Conservation (phyloP, 768 basidiomycete species). For the Russula lepida region DNA sequence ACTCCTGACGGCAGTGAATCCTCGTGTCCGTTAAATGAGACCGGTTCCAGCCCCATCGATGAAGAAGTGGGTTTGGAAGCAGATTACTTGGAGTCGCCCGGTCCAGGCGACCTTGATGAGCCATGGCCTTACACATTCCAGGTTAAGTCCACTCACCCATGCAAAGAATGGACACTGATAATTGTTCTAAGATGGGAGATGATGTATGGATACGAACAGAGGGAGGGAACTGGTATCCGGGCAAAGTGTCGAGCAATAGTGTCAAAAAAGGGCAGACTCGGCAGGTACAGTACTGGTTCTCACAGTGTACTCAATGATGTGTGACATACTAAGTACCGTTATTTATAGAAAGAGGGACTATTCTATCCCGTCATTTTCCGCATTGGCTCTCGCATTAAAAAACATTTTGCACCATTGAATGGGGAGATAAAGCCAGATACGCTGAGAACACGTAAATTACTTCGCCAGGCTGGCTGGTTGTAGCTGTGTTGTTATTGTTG, state of each 20-base stretch:
- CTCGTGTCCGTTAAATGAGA: neutral
- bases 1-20: neutral
- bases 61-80: conserved; percentile 9
- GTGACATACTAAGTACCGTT: neutral
- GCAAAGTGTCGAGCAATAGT: conserved; percentile 12
- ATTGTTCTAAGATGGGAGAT: conserved; percentile 8
- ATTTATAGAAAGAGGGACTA: conserved; percentile 13
- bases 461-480: conserved; percentile 15
- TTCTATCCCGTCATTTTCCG: conserved; percentile 20
- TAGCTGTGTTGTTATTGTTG: no score
- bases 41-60: neutral
- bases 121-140: conserved; percentile 20
- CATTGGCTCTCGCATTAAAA: conserved; percentile 11
- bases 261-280: conserved; percentile 16
- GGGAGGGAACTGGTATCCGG: conserved; percentile 18
- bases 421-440: conserved; percentile 29
- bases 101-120: conserved; percentile 19
- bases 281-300: conserved; percentile 14
- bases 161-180: neutral
- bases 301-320: neutral
- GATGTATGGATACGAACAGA: conserved; percentile 20
- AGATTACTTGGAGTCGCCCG: neutral
- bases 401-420: conserved; percentile 24
- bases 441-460: conserved; percentile 21
- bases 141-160: neutral